Percentiles rank a stretch among this genome's conserved stretches.
Evolutionary conservation across 2,329 filamentous ascomycete genomes (phyloP).

Genomic region (Trichoderma sp.): DNA sequence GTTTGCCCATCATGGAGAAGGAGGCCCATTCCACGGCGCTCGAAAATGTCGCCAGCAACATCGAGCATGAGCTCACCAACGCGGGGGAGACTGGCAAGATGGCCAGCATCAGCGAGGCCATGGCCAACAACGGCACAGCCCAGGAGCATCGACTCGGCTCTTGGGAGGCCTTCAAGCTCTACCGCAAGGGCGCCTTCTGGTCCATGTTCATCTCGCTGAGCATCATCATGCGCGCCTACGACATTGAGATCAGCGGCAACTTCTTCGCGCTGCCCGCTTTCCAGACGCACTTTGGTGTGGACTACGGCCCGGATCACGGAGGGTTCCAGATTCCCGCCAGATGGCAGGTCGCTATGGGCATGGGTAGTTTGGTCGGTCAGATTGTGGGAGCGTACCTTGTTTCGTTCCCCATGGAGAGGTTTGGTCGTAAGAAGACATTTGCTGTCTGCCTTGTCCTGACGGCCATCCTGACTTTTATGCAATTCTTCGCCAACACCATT

Average conservation of each 20-base stretch:
- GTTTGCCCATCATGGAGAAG: constrained; percentile 11
- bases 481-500: constrained; percentile 43
- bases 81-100: constrained; percentile 11
- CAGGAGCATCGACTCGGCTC: constrained; percentile 5
- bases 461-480: constrained; percentile 45
- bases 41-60: constrained; percentile 16
- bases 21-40: neutral
- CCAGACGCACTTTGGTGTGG: constrained; percentile 4
- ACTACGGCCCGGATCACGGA: constrained; percentile 18
- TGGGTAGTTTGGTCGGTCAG: constrained; percentile 43
- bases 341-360: constrained; percentile 50
- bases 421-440: constrained; percentile 43
- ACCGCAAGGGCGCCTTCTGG: constrained; percentile 38
- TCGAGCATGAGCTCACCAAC: constrained; percentile 15
- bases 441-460: constrained; percentile 31
- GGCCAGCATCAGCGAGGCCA: constrained; percentile 14
- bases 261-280: constrained; percentile 36
- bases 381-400: constrained; percentile 43
- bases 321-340: constrained; percentile 41
- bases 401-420: constrained; percentile 33
- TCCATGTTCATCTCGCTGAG: constrained; percentile 36
- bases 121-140: constrained; percentile 10
- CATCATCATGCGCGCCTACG: constrained; percentile 45
- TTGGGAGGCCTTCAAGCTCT: constrained; percentile 29
- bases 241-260: constrained; percentile 35